Conservation (phyloP, 2,329 filamentous ascomycete species). For the Aspergillus ibericus region DNA sequence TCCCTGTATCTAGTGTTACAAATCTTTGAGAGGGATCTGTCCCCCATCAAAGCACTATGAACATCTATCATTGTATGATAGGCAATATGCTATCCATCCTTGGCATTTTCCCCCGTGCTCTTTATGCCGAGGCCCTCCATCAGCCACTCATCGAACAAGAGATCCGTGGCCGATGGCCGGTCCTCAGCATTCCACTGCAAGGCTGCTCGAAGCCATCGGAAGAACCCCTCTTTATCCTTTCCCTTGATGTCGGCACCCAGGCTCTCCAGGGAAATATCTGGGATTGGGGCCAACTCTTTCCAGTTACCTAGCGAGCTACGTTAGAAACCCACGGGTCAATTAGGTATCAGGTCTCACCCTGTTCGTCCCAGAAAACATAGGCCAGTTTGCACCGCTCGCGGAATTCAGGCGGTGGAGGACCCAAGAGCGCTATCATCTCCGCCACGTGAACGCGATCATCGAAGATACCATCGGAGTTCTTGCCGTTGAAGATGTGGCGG, state of each 20-base stretch:
- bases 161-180: conserved; percentile 30
- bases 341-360: background rate
- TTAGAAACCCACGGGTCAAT: background rate
- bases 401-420: conserved; percentile 16
- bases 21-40: background rate
- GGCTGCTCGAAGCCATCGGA: conserved; percentile 28
- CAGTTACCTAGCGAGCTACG: background rate
- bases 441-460: conserved; percentile 24
- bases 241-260: conserved; percentile 24
- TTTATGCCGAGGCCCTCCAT: conserved; percentile 8
- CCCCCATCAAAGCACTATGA: no score
- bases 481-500: background rate
- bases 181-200: conserved; percentile 28
- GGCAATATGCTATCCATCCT: background rate
- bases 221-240: conserved; percentile 25
- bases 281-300: background rate
- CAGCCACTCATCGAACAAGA: conserved; percentile 42
- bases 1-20: background rate
- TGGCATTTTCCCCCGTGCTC: background rate
- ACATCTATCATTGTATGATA: no score
- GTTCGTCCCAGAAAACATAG: background rate
- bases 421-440: conserved; percentile 23
- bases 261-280: background rate
- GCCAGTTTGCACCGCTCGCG: conserved; percentile 9
- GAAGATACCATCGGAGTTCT: conserved; percentile 19